Conservation (phyloP, 805 yeast species). For the Starmerella geochares region DNA sequence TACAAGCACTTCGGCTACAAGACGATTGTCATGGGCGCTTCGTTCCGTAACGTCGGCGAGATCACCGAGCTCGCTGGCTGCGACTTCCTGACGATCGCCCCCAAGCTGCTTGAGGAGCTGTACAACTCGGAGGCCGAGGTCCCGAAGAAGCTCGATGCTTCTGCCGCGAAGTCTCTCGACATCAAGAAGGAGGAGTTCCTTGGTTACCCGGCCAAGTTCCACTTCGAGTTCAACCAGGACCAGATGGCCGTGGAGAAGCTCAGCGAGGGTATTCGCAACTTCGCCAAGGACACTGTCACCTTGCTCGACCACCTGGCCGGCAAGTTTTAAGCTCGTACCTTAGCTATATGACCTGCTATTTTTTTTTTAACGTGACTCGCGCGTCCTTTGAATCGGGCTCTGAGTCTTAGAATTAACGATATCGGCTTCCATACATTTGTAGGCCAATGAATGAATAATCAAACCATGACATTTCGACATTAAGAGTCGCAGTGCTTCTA, state of each 20-base stretch:
- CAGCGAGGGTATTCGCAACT: slow-evolving; percentile 94
- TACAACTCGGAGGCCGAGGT: slow-evolving; percentile 65
- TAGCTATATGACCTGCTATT: too few relatives aligned
- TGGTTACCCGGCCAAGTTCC: slow-evolving; percentile 80
- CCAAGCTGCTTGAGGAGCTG: slow-evolving; percentile 81
- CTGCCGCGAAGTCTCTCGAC: slow-evolving; percentile 45
- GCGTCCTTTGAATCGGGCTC: too few relatives aligned
- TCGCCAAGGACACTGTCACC: slow-evolving; percentile 85
- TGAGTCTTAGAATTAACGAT: not conserved
- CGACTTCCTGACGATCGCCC: slow-evolving; percentile 92
- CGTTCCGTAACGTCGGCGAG: slow-evolving; percentile 95
- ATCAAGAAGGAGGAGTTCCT: slow-evolving; percentile 66
- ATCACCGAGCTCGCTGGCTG: slow-evolving; percentile 94
- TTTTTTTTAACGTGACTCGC: too few relatives aligned
- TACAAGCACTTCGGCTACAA: slow-evolving; percentile 94
- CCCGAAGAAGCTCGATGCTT: slow-evolving; percentile 70
- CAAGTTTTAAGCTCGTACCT: slow-evolving; percentile 18
- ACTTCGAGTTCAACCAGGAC: slow-evolving; percentile 86
- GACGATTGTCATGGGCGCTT: slow-evolving; percentile 99
- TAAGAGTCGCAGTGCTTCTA: too few relatives aligned
- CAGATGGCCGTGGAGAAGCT: slow-evolving; percentile 98
- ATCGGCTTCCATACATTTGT: not conserved
- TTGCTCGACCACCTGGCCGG: slow-evolving; percentile 32
- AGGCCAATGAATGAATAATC: not conserved
- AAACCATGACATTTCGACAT: too few relatives aligned